Evolutionary conservation across 2,329 filamentous ascomycete genomes (phyloP).

Genomic region (Phaeosphaeriaceae sp.): DNA sequence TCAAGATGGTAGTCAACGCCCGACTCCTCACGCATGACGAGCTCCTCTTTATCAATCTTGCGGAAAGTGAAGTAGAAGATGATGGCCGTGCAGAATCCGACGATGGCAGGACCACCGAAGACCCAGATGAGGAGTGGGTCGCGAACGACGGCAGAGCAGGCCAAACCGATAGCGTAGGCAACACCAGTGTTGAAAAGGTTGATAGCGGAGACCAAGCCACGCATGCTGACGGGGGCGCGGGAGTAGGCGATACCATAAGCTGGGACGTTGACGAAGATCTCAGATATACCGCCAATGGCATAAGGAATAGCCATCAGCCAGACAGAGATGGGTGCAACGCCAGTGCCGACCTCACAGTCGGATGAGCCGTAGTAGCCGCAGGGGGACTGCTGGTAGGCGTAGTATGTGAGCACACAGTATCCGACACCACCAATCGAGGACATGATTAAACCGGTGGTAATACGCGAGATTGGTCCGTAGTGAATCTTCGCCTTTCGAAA

Average conservation of each 20-base stretch:
- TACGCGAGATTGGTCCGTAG: constrained; percentile 4
- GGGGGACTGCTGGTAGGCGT: constrained; percentile 4
- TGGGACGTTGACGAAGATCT: constrained; percentile 9
- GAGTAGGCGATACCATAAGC: constrained; percentile 9
- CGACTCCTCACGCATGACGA: background rate
- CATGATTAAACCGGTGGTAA: constrained; percentile 1
- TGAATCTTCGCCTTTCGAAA: constrained; percentile 4
- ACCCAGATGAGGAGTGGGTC: constrained; percentile 4
- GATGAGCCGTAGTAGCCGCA: constrained; percentile 3
- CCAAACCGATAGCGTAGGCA: constrained; percentile 7
- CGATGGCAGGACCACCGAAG: constrained; percentile 5
- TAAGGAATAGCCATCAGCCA: constrained; percentile 9
- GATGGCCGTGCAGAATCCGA: background rate
- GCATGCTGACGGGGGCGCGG: constrained; percentile 6
- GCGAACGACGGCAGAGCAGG: constrained; percentile 5
- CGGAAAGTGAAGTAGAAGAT: constrained; percentile 6
- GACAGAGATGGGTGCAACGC: constrained; percentile 6
- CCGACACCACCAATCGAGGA: constrained; percentile 3
- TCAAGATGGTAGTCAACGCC: constrained; percentile 1
- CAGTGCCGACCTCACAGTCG: constrained; percentile 3
- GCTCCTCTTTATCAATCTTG: constrained; percentile 3
- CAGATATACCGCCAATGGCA: constrained; percentile 4
- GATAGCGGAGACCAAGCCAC: constrained; percentile 6
- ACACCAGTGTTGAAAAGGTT: constrained; percentile 8
- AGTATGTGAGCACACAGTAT: constrained; percentile 4